phyloP scores from a whole-genome alignment of 2,329 filamentous ascomycete species.

The Sarocladiaceae sp. region DNA sequence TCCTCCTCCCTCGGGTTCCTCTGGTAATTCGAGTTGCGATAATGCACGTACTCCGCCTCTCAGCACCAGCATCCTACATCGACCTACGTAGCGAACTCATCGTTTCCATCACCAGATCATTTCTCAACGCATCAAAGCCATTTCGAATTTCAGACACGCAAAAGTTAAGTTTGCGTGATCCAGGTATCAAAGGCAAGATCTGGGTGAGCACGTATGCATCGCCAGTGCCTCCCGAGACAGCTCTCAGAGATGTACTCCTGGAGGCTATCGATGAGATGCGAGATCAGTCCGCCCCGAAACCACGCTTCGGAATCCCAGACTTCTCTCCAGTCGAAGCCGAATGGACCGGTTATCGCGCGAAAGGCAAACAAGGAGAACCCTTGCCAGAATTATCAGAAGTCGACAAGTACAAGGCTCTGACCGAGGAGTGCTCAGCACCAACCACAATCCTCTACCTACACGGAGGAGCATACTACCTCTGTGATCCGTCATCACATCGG shows the following conservation, averaged over 20 bases:
- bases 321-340: constrained; percentile 61
- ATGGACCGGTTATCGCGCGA: constrained; percentile 68
- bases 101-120: constrained; percentile 65
- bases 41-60: constrained; percentile 61
- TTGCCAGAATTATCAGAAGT: constrained; percentile 56
- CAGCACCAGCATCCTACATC: constrained; percentile 69
- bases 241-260: constrained; percentile 53
- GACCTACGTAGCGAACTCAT: constrained; percentile 72
- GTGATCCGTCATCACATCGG: constrained; percentile 67
- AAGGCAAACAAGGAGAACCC: constrained; percentile 41
- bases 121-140: constrained; percentile 45
- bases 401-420: constrained; percentile 62
- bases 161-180: constrained; percentile 54
- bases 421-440: constrained; percentile 60
- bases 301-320: constrained; percentile 40
- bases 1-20: constrained; percentile 54
- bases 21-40: constrained; percentile 58
- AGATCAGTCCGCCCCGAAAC: constrained; percentile 7
- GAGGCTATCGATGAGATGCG: constrained; percentile 41
- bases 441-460: constrained; percentile 71
- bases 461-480: constrained; percentile 69
- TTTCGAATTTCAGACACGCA: constrained; percentile 60
- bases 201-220: constrained; percentile 75
- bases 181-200: constrained; percentile 69
- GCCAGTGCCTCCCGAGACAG: constrained; percentile 52